phyloP scores from a whole-genome alignment of 257 asterid genomes.

The Rubia yunnanensis region DNA sequence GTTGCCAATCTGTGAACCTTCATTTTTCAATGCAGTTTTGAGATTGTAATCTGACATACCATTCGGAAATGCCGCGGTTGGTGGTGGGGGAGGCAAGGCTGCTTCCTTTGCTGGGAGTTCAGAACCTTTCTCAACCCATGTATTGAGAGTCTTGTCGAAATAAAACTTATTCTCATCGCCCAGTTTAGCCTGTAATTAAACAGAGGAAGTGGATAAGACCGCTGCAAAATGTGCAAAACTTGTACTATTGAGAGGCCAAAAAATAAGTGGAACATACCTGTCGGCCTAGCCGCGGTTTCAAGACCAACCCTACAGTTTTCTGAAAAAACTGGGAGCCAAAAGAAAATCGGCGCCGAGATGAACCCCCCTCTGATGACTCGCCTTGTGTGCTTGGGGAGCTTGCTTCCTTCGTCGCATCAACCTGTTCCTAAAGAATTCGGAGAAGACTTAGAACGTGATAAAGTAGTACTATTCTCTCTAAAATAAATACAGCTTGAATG shows the following conservation, averaged over 20 bases:
- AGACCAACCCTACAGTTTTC: conserved; percentile 36
- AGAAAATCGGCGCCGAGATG: conserved; percentile 57
- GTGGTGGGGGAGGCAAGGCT: conserved; percentile 87
- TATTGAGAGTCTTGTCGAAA: conserved; percentile 78
- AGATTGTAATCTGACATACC: conserved; percentile 69
- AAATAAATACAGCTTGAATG: conserved; percentile 6
- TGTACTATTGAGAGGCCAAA: not conserved
- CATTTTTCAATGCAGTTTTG: conserved; percentile 51
- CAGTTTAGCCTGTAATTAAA: conserved; percentile 65
- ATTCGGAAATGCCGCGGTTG: conserved; percentile 67
- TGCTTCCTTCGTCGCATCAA: conserved; percentile 60
- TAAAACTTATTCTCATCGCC: conserved; percentile 83
- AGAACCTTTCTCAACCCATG: conserved; percentile 98
- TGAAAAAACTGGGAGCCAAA: conserved; percentile 35
- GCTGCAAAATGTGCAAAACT: not conserved
- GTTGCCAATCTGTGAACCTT: conserved; percentile 30
- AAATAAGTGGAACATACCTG: conserved; percentile 20
- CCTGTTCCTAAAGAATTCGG: conserved; percentile 36
- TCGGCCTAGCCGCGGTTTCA: conserved; percentile 33
- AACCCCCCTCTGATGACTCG: conserved; percentile 38
- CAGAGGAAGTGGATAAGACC: conserved; percentile 1
- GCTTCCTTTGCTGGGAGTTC: conserved; percentile 62
- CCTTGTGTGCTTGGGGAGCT: conserved; percentile 39
- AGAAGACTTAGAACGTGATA: conserved; percentile 1
- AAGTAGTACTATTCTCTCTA: not conserved